Conservation (phyloP, 192 early-diverging fungal genomes). For the Coemansia sp. region DNA sequence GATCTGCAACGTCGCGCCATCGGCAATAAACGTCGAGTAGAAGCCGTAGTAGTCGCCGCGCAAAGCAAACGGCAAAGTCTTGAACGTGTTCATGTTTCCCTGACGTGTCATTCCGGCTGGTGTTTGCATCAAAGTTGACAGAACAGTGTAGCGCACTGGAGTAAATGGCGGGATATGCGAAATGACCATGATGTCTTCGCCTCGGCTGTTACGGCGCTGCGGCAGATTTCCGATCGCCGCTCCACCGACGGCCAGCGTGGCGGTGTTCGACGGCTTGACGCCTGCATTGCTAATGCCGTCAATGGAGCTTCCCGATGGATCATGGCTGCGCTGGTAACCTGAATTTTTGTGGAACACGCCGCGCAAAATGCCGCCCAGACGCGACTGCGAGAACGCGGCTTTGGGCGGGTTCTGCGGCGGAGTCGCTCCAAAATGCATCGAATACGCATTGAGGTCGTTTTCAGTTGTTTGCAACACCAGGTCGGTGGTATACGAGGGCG, state of each 20-base stretch:
- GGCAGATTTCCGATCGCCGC: constrained; percentile 51
- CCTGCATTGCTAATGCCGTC: constrained; percentile 5
- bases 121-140: constrained; percentile 49
- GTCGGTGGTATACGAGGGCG: constrained; percentile 6
- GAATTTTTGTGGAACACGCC: constrained; percentile 10
- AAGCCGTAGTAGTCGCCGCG: constrained; percentile 57
- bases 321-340: constrained; percentile 11
- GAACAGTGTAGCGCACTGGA: constrained; percentile 46
- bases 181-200: constrained; percentile 53
- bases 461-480: not conserved
- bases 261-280: constrained; percentile 37
- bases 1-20: constrained; percentile 52
- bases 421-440: constrained; percentile 3
- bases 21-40: constrained; percentile 55
- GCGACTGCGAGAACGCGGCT: not conserved
- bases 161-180: constrained; percentile 54
- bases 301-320: not conserved
- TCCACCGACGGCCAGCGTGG: constrained; percentile 41
- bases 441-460: constrained; percentile 8
- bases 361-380: constrained; percentile 21
- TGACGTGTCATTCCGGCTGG: constrained; percentile 47
- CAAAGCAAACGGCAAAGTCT: constrained; percentile 52
- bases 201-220: constrained; percentile 49
- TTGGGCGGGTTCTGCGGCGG: not conserved
- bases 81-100: constrained; percentile 50